Conservation (phyloP, 1,139 yeast genomes). For the Pichia sp. region DNA sequence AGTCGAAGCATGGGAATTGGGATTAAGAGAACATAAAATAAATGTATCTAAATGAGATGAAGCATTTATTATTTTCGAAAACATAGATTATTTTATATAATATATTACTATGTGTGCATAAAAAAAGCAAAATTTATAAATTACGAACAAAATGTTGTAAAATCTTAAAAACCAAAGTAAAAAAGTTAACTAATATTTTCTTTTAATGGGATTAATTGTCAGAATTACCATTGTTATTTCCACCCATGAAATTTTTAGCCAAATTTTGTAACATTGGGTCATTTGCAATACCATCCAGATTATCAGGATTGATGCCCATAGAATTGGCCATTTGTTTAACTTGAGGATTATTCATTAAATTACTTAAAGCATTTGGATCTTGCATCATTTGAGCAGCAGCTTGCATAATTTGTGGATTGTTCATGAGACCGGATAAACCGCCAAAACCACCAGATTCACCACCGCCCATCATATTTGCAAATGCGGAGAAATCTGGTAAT, state of each 20-base stretch:
- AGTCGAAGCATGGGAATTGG: constrained; percentile 16
- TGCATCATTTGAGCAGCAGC: constrained; percentile 93
- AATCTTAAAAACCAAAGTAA: background rate
- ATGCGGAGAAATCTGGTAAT: constrained; percentile 65
- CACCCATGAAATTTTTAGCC: constrained; percentile 56
- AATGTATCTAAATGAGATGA: background rate
- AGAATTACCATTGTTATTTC: constrained; percentile 17
- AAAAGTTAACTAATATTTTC: too few relatives aligned
- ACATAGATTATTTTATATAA: background rate
- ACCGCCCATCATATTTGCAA: constrained; percentile 57
- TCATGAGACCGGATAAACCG: constrained; percentile 64
- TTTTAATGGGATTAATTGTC: background rate
- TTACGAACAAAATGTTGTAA: background rate
- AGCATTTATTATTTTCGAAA: background rate
- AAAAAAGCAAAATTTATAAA: background rate
- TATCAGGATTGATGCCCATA: constrained; percentile 36
- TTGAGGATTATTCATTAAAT: constrained; percentile 77
- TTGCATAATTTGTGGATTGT: constrained; percentile 85
- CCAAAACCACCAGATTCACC: constrained; percentile 54
- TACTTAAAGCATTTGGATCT: constrained; percentile 73
- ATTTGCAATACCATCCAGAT: constrained; percentile 62
- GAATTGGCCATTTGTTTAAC: constrained; percentile 70
- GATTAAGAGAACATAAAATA: constrained; percentile 12
- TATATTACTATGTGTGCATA: background rate
- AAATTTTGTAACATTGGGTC: constrained; percentile 71